These are phyloP conservation scores for Entomortierella parvispora DNA, from an alignment of 192 early-diverging fungal species.

Conservation along the genomic window DNA sequence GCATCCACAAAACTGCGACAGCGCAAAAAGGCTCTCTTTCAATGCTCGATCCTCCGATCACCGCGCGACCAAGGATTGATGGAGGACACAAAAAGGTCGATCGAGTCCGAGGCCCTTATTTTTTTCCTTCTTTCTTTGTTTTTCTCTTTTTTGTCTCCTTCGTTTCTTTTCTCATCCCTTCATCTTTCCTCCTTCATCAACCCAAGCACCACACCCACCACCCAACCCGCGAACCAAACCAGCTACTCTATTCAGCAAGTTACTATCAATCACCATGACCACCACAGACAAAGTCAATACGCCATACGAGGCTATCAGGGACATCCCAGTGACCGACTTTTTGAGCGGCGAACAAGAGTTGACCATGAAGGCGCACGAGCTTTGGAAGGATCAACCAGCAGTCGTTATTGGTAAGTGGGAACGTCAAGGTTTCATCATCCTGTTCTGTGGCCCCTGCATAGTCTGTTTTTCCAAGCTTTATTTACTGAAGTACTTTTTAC, in stretches of 20 bases:
- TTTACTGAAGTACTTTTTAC: too few relatives aligned
- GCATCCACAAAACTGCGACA: background rate
- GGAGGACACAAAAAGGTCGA: too few relatives aligned
- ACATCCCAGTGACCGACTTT: slow-evolving; percentile 26
- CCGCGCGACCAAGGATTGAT: too few relatives aligned
- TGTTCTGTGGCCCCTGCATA: too few relatives aligned
- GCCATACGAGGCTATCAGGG: slow-evolving; percentile 26
- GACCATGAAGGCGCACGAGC: slow-evolving; percentile 11
- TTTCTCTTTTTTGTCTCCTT: background rate
- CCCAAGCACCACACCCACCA: background rate
- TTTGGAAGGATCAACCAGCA: slow-evolving; percentile 40
- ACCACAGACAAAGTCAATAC: slow-evolving; percentile 3
- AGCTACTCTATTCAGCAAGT: background rate
- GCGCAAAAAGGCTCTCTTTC: background rate
- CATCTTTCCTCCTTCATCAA: background rate
- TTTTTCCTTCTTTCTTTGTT: background rate
- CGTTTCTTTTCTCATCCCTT: background rate
- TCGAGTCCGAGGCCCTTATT: background rate
- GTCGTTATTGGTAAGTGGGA: slow-evolving; percentile 36
- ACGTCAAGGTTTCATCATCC: too few relatives aligned
- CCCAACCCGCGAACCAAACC: too few relatives aligned
- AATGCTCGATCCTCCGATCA: background rate
- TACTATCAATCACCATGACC: background rate
- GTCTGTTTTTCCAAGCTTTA: too few relatives aligned
- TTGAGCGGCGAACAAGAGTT: slow-evolving; percentile 7